phyloP scores from a whole-genome alignment of 352 stramenopile genomes.

The Detonula confervacea region DNA sequence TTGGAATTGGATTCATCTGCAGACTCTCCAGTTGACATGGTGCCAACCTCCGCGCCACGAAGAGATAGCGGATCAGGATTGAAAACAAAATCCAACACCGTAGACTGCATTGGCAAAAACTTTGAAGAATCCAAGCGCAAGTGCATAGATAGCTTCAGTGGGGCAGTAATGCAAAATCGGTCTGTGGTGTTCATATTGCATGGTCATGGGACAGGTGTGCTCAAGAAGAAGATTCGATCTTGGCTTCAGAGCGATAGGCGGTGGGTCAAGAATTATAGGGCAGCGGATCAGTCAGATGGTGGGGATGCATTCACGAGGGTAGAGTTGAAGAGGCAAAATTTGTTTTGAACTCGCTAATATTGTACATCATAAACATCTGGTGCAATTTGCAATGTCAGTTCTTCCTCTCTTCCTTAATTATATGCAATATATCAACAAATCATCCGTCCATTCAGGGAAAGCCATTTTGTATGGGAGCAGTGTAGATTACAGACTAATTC shows the following conservation, averaged over 20 bases:
- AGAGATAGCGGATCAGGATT: conserved; percentile 50
- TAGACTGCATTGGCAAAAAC: conserved; percentile 78
- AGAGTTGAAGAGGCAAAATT: conserved; percentile 58
- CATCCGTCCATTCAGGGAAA: no score
- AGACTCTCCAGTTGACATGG: conserved; percentile 25
- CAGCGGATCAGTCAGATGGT: conserved; percentile 77
- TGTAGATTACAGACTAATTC: no score
- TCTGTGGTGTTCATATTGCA: conserved; percentile 77
- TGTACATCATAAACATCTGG: no score
- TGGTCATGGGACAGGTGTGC: conserved; percentile 82
- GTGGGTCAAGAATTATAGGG: conserved; percentile 66
- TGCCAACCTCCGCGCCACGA: not conserved
- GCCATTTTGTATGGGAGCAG: no score
- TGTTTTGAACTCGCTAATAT: no score
- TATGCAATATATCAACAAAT: no score
- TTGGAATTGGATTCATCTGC: conserved; percentile 55
- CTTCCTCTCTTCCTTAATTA: no score
- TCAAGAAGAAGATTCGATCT: conserved; percentile 81
- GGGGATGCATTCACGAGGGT: conserved; percentile 86
- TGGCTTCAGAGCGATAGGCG: conserved; percentile 66
- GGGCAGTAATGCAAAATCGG: conserved; percentile 54
- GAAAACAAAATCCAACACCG: conserved; percentile 81
- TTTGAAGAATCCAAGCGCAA: conserved; percentile 78
- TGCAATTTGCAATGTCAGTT: no score
- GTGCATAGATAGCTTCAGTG: conserved; percentile 64